Evolutionary conservation across 176 grass and related monocot genomes (phyloP).

Genomic region (Tillandsia leiboldiana): DNA sequence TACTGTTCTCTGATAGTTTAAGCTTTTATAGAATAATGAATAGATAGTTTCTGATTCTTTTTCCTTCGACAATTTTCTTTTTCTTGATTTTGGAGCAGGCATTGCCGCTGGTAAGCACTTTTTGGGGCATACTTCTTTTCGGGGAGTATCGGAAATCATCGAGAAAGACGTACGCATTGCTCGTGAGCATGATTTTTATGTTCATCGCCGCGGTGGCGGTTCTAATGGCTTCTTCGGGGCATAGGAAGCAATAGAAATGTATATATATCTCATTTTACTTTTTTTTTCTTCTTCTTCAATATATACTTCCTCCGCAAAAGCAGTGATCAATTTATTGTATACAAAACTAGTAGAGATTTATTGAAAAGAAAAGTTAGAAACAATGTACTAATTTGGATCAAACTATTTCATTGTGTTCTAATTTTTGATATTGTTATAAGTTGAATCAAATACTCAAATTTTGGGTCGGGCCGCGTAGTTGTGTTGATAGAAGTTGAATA

Average conservation of each 20-base stretch:
- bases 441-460: no score
- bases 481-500: no score
- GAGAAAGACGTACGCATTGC: slow-evolving; percentile 48
- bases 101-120: slow-evolving; percentile 76
- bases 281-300: no score
- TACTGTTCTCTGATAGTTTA: neutral
- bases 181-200: slow-evolving; percentile 74
- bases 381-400: no score
- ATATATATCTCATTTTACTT: no score
- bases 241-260: slow-evolving; percentile 43
- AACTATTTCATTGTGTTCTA: no score
- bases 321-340: no score
- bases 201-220: slow-evolving; percentile 52
- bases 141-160: slow-evolving; percentile 68
- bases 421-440: no score
- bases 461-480: no score
- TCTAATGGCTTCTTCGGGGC: slow-evolving; percentile 91
- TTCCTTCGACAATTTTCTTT: neutral
- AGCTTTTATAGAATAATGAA: neutral
- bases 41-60: neutral
- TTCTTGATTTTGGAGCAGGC: slow-evolving; percentile 32
- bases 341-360: no score
- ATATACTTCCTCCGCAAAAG: no score
- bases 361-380: no score
- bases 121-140: slow-evolving; percentile 68